Conservation (phyloP, 306 rosid genomes). For the Hippophae gyantsensis region DNA sequence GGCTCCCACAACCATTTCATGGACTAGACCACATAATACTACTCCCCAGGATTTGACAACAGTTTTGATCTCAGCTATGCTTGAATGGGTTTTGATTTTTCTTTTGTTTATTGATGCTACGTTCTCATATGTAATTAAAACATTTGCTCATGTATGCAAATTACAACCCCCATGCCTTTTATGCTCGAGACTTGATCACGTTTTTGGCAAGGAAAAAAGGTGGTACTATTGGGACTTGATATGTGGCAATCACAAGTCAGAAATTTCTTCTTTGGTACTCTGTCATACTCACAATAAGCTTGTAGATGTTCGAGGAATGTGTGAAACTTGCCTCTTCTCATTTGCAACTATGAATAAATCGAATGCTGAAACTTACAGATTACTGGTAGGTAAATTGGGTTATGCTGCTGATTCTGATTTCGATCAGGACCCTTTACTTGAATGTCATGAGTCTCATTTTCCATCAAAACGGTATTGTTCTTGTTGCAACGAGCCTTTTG, state of each 20-base stretch:
- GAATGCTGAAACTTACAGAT: too few species aligned
- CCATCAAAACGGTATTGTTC: too few species aligned
- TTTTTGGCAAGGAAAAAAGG: slow-evolving; percentile 45
- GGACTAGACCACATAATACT: slow-evolving; percentile 20
- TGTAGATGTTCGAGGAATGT: too few species aligned
- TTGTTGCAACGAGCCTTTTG: too few species aligned
- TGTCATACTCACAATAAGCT: slow-evolving; percentile 47
- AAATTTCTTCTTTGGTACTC: slow-evolving; percentile 63
- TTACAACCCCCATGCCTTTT: slow-evolving; percentile 62
- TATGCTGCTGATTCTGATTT: too few species aligned
- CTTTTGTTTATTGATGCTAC: slow-evolving; percentile 52
- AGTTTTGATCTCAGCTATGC: slow-evolving; percentile 53
- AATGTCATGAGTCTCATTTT: too few species aligned
- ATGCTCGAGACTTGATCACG: slow-evolving; percentile 92
- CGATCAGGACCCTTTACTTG: too few species aligned
- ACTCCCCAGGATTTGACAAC: slow-evolving; percentile 15
- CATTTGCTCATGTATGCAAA: slow-evolving; percentile 53
- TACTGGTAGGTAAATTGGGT: too few species aligned
- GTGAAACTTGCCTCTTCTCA: too few species aligned
- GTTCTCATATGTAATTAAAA: slow-evolving; percentile 57
- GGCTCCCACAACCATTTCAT: slow-evolving; percentile 32
- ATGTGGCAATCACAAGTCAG: slow-evolving; percentile 57
- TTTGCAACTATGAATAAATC: too few species aligned
- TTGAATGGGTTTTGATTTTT: slow-evolving; percentile 69
- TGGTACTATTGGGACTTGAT: slow-evolving; percentile 62